Evolutionary conservation across 176 grass and related monocot genomes (phyloP), one percentile per base, ranked within the genome.

Genomic region (Oropetium thomaeum): DNA sequence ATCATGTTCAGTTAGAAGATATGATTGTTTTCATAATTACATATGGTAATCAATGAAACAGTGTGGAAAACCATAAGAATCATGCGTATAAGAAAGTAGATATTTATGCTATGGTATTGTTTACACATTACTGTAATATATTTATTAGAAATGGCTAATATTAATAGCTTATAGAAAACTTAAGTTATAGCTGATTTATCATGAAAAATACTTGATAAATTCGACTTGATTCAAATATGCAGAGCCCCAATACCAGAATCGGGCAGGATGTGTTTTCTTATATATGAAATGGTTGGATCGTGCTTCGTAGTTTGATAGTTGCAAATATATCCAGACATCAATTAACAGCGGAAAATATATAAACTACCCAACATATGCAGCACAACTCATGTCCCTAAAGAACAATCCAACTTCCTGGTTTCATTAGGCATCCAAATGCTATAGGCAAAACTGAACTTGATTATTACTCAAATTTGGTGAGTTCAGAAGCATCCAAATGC

Each of bases 31-130:
- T 34, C 42, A 34, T 63, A 12, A 16, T 48, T 53, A 3, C 29
- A 62, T 61, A 23, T 39, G 49, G 53, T 33, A 35, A 37, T 45
- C 38, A 19, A 67, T 25, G 0, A 27, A 71, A 74, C 39, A 13
- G 25, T 70, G 51, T 41, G 25, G 19, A 64, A 57, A 26, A 57
- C 19, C 38, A 39, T 23, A 53, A 7, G 52, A 29, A 69, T 59
- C 15, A 71, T 4, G 16, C 4, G 10, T 26, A 28, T 57, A 16
- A 32, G 40, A 39, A 54, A 27, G 47, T 26, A 71, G 45, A 54
- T n/a, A 58, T 65, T 68, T 74, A 20, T 75, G 77, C 14, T 75
- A 70, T 75, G 11, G 53, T 32, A 34, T 35, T 25, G 11, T 69
- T 37, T 44, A 22, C 57, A 34, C 2, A 4, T n/a, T 43, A 32